A percentile compares a stretch with the other conserved stretches of the same genome.
Conservation (phyloP, 2,329 filamentous ascomycete genomes). For the Fusarium nurragi region DNA sequence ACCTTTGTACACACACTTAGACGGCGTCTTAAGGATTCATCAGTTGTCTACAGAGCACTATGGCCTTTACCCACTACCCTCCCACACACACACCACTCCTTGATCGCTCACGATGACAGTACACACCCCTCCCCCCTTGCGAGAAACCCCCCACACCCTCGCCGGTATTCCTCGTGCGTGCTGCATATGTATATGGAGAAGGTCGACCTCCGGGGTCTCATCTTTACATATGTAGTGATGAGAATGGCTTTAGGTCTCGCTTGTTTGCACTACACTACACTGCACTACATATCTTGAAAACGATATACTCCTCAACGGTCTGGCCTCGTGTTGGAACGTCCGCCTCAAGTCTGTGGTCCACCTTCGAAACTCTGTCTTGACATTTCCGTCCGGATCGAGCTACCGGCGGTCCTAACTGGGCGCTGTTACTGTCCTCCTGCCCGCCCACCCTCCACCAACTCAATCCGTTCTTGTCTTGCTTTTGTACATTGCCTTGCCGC, state of each 20-base stretch:
- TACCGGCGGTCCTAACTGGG: constrained; percentile 32
- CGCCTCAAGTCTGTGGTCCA: constrained; percentile 30
- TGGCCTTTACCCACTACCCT: constrained; percentile 37
- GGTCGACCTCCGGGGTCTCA: constrained; percentile 37
- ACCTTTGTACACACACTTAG: constrained; percentile 29
- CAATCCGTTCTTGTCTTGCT: constrained; percentile 30
- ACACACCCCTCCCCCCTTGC: constrained; percentile 26
- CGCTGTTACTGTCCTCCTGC: constrained; percentile 30
- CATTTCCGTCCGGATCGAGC: constrained; percentile 35
- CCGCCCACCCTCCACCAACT: constrained; percentile 32
- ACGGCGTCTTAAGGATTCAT: constrained; percentile 31
- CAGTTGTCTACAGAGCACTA: constrained; percentile 30
- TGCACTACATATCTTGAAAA: constrained; percentile 29
- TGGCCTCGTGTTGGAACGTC: constrained; percentile 42
- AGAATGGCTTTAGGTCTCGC: constrained; percentile 38
- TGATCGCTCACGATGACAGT: constrained; percentile 27
- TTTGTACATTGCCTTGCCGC: constrained; percentile 31
- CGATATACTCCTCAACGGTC: constrained; percentile 40
- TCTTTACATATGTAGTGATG: constrained; percentile 44
- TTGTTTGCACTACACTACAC: constrained; percentile 28
- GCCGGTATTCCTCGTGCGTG: constrained; percentile 42
- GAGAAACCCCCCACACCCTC: constrained; percentile 35
- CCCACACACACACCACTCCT: constrained; percentile 34
- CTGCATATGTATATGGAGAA: constrained; percentile 42
- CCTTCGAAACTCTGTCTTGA: constrained; percentile 34